Conservation (phyloP, 164 flowering plant species). For the Stephania yunnanensis region DNA sequence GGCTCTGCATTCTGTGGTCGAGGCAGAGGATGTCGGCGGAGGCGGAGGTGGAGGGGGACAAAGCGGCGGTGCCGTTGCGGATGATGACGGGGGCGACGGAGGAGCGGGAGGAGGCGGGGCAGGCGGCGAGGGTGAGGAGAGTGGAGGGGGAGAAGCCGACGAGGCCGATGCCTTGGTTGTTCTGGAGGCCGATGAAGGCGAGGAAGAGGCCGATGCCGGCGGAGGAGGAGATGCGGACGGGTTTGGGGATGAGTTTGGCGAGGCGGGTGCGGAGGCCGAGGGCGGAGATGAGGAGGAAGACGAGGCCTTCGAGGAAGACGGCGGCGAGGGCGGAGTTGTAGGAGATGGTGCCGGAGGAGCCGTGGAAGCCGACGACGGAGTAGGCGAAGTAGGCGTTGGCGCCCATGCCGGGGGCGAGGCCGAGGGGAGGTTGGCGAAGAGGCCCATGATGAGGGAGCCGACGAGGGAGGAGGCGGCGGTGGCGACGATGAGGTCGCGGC, state of each 20-base stretch:
- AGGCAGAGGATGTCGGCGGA: constrained; percentile 63
- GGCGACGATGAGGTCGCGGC: constrained; percentile 73
- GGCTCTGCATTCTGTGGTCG: constrained; percentile 62
- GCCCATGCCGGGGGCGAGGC: constrained; percentile 91
- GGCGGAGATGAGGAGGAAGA: constrained; percentile 65
- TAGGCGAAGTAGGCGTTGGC: constrained; percentile 88
- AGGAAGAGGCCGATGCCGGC: constrained; percentile 90
- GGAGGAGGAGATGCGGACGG: constrained; percentile 72
- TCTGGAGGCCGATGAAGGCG: constrained; percentile 84
- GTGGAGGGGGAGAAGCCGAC: constrained; percentile 70
- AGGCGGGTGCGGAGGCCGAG: constrained; percentile 66
- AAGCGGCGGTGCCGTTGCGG: constrained; percentile 52
- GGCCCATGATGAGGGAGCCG: constrained; percentile 79
- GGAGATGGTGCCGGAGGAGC: constrained; percentile 63
- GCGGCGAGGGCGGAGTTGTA: constrained; percentile 64
- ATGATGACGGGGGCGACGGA: constrained; percentile 60
- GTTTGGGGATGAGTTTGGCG: constrained; percentile 76
- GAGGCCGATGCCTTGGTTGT: constrained; percentile 73
- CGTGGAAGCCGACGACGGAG: constrained; percentile 91
- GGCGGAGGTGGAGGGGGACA: constrained; percentile 55
- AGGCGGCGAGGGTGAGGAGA: constrained; percentile 68
- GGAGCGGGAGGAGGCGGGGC: constrained; percentile 50
- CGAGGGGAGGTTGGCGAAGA: constrained; percentile 71
- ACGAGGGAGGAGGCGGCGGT: constrained; percentile 67
- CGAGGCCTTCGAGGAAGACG: constrained; percentile 69